phyloP scores from a whole-genome alignment of 2,329 filamentous ascomycete genomes.

The Cercospora berteroae region DNA sequence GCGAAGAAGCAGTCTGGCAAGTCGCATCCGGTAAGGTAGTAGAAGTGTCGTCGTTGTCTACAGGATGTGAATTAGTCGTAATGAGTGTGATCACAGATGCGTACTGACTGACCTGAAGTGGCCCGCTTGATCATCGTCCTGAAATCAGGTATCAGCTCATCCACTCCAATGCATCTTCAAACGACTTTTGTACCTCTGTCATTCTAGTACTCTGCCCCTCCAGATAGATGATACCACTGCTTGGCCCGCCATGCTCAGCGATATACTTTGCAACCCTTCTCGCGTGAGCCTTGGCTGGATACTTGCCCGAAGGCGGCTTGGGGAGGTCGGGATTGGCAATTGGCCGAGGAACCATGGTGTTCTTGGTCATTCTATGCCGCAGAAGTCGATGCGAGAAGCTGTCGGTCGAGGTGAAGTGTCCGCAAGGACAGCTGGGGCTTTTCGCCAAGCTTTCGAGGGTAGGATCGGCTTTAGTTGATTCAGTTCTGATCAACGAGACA shows the following conservation, averaged over 20 bases:
- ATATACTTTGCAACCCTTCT: slow-evolving; percentile 79
- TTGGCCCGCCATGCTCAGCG: slow-evolving; percentile 60
- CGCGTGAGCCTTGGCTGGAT: slow-evolving; percentile 84
- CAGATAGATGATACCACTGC: slow-evolving; percentile 76
- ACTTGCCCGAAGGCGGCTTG: slow-evolving; percentile 51
- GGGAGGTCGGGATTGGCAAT: slow-evolving; percentile 40
- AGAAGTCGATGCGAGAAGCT: not conserved
- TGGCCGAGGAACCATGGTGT: slow-evolving; percentile 26
- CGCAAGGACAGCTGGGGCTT: not conserved
- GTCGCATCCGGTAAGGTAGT: slow-evolving; percentile 85
- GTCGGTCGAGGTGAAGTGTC: slow-evolving; percentile 2
- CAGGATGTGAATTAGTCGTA: not conserved
- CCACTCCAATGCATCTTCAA: not conserved
- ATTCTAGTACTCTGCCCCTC: slow-evolving; percentile 79
- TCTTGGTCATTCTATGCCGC: slow-evolving; percentile 18
- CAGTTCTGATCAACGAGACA: not conserved
- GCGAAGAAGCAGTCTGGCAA: slow-evolving; percentile 77
- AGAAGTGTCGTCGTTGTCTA: slow-evolving; percentile 68
- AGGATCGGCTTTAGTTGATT: slow-evolving; percentile 11
- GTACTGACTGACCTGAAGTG: slow-evolving; percentile 55
- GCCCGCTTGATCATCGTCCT: slow-evolving; percentile 78
- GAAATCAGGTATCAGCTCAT: not conserved
- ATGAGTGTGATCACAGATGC: not conserved
- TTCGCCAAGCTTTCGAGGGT: slow-evolving; percentile 6
- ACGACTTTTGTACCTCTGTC: slow-evolving; percentile 56